These are phyloP conservation scores for Fusarium guadeloupense DNA, from an alignment of 2,329 filamentous ascomycete genomes.

Conservation along the genomic window DNA sequence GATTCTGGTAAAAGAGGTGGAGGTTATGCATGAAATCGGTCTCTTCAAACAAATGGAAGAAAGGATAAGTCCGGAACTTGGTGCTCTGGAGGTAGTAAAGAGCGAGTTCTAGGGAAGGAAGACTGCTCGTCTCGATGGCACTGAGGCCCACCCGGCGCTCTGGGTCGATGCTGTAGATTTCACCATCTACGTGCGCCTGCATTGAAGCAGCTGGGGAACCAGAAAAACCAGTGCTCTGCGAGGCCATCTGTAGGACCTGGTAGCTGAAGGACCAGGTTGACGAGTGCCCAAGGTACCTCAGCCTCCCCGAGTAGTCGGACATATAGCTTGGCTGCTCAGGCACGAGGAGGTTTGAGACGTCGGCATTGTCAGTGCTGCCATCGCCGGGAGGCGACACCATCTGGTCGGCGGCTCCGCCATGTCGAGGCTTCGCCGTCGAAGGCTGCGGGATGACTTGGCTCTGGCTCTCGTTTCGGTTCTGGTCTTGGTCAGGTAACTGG, in stretches of 20 bases:
- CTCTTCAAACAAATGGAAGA: slow-evolving; percentile 15
- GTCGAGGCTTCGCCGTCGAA: background rate
- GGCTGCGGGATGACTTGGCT: background rate
- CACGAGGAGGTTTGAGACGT: slow-evolving; percentile 2
- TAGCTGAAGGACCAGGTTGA: slow-evolving; percentile 19
- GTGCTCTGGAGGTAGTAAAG: slow-evolving; percentile 7
- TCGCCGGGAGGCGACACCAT: too few species aligned
- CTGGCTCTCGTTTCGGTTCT: background rate
- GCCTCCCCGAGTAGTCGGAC: slow-evolving; percentile 2
- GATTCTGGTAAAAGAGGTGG: slow-evolving; percentile 4
- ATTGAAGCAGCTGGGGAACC: background rate
- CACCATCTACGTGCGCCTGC: slow-evolving; percentile 9
- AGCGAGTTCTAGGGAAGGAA: slow-evolving; percentile 11
- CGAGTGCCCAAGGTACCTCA: slow-evolving; percentile 14
- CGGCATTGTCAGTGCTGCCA: slow-evolving; percentile 2
- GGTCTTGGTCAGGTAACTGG: background rate
- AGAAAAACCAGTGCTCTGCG: background rate
- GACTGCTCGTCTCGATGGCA: background rate
- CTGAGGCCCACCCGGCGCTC: background rate
- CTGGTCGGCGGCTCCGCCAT: background rate
- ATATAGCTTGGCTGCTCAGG: slow-evolving; percentile 10
- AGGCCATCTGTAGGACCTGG: slow-evolving; percentile 8
- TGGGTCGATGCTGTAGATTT: slow-evolving; percentile 2
- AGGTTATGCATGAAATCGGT: background rate
- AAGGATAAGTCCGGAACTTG: slow-evolving; percentile 12